Evolutionary conservation across 495 filamentous ascomycete genomes (phyloP).

Genomic region (Lophium mytilinum): DNA sequence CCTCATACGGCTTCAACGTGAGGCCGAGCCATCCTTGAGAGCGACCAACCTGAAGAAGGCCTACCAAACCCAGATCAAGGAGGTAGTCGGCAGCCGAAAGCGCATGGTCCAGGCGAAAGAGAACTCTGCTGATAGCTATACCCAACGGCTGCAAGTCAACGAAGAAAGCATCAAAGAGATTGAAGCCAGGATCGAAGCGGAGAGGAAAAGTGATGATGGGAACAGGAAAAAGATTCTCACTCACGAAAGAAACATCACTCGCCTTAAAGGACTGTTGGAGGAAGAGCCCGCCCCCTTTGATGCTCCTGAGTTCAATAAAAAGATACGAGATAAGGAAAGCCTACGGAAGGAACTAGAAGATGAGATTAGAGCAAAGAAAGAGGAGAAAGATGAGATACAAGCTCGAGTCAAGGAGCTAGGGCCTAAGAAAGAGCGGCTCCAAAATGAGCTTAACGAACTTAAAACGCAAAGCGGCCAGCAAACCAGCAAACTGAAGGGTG

Average conservation of each 20-base stretch:
- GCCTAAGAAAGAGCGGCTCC: slow-evolving; percentile 26
- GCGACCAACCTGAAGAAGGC: slow-evolving; percentile 26
- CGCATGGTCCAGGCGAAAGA: slow-evolving; percentile 46
- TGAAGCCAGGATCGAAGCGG: slow-evolving; percentile 48
- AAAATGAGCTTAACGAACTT: slow-evolving; percentile 49
- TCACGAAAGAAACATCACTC: slow-evolving; percentile 38
- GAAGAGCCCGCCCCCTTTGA: slow-evolving; percentile 48
- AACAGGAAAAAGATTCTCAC: slow-evolving; percentile 45
- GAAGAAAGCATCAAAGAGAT: slow-evolving; percentile 49
- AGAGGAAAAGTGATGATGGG: slow-evolving; percentile 42
- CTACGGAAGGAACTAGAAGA: slow-evolving; percentile 38
- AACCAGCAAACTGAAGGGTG: slow-evolving; percentile 48
- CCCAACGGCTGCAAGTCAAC: slow-evolving; percentile 42
- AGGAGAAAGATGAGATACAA: background rate
- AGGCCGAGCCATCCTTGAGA: slow-evolving; percentile 56
- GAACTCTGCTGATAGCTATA: slow-evolving; percentile 41
- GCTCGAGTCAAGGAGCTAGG: background rate
- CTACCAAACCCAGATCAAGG: slow-evolving; percentile 36
- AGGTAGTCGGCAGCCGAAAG: slow-evolving; percentile 46
- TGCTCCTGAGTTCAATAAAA: slow-evolving; percentile 45
- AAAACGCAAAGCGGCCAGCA: slow-evolving; percentile 73
- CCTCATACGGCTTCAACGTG: slow-evolving; percentile 42
- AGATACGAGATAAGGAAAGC: slow-evolving; percentile 40
- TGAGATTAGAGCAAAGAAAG: background rate
- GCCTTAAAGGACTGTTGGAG: slow-evolving; percentile 41